phyloP scores from a whole-genome alignment of 805 yeast species.

The Komagataella pastoris region DNA sequence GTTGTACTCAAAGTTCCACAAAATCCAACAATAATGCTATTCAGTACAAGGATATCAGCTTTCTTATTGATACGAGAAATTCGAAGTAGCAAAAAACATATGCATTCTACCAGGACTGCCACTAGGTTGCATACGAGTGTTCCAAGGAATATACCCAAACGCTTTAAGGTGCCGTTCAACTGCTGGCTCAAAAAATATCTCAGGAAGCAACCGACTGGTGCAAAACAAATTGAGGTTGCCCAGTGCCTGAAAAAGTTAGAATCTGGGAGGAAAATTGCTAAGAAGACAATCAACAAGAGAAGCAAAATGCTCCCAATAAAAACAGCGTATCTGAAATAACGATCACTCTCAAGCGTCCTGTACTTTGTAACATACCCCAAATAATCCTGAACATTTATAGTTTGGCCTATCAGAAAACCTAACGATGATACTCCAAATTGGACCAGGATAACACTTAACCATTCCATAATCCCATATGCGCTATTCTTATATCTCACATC shows the following conservation, averaged over 20 bases:
- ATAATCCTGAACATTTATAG: conserved; percentile 17
- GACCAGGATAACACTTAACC: conserved; percentile 44
- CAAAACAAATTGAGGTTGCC: conserved; percentile 54
- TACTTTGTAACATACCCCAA: conserved; percentile 2
- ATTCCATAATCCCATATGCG: conserved; percentile 75
- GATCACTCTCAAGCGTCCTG: not conserved
- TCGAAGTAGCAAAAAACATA: conserved; percentile 24
- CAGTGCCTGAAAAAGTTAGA: conserved; percentile 44
- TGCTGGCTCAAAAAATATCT: conserved; percentile 41
- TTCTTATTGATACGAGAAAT: conserved; percentile 10
- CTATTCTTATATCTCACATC: conserved; percentile 20
- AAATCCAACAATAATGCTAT: conserved; percentile 51
- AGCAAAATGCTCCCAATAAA: conserved; percentile 10
- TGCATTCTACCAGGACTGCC: conserved; percentile 31
- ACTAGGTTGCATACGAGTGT: conserved; percentile 34
- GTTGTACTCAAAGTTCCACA: conserved; percentile 66
- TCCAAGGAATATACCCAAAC: conserved; percentile 21
- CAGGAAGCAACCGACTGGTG: conserved; percentile 55
- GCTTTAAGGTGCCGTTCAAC: conserved; percentile 26
- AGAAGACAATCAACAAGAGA: conserved; percentile 23
- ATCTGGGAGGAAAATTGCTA: conserved; percentile 21
- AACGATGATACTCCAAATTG: conserved; percentile 50
- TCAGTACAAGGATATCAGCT: conserved; percentile 13
- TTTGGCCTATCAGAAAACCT: conserved; percentile 48
- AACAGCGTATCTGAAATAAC: not conserved